Base-by-base conservation (phyloP, 805 yeast genomes). In the Metschnikowia proteae region DNA sequence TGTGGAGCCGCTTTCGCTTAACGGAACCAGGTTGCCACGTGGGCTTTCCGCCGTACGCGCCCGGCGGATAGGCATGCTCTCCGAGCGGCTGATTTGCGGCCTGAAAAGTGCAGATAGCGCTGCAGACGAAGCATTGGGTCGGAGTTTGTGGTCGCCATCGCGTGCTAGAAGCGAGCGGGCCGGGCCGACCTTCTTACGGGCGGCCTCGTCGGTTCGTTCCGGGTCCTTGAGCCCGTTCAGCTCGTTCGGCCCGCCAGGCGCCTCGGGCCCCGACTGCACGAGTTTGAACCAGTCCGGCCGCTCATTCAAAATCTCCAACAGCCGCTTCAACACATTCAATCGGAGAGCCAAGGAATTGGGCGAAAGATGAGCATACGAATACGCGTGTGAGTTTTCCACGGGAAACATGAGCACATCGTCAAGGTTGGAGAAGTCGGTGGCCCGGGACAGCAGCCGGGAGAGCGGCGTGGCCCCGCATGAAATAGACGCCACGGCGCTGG, bases 301-400 rank as follows among this genome's bases (percentile, higher is more conserved):
- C 34, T 83, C 85, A 45, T 83, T 70, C 35, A 88, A 67, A 37
- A 88, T 84, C 62, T 88, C 89, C 46, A 88, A 66, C 5, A 95
- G 85, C 55, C 94, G 69, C 60, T 83, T 86, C 57, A 88, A 70
- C 11, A 87, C 90, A 47, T 83, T 83, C 51, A 88, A 66, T 48
- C 96, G 71, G 42, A 87, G 78, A 0, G 94, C 88, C 48, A 88
- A 65, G 1, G 95, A 84, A 61, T 86, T 86, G 7, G 91, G 94
- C 1, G 92, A 83, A 48, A 88, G 68, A 46, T 86, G 87, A 3
- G 94, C 88, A 62, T 88, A 88, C 0, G 96, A 87, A 61, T 86
- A 88, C 1, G 95, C 86, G 62, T 86, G 91, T 1, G 94, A 80
- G 9, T 94, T 86, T 56, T 86, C 90, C 26, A 82, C 81, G 4